phyloP scores from a whole-genome alignment of 2,329 filamentous ascomycete species.

The Stemphylium beticola region DNA sequence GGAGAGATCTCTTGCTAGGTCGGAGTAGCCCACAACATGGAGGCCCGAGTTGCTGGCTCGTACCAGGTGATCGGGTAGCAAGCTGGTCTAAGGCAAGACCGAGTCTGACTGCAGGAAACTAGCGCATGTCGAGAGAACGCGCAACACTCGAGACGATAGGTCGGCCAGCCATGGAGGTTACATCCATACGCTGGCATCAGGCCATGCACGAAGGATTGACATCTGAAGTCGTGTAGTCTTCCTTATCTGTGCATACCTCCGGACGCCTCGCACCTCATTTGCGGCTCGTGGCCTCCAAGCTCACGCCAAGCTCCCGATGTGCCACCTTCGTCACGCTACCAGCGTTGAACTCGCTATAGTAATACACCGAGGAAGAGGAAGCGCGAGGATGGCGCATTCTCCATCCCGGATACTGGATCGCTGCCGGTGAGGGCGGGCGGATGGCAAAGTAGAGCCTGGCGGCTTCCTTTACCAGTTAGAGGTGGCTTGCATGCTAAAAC shows the following conservation, averaged over 20 bases:
- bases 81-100: not conserved
- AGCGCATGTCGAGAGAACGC: not conserved
- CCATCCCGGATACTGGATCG: not conserved
- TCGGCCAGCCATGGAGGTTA: not conserved
- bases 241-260: not conserved
- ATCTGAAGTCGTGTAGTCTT: not conserved
- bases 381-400: not conserved
- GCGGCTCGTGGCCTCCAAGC: not conserved
- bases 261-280: not conserved
- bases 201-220: not conserved
- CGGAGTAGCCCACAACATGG: not conserved
- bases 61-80: not conserved
- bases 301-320: not conserved
- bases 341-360: not conserved
- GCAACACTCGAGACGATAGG: not conserved
- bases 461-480: not conserved
- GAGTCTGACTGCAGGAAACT: not conserved
- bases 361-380: not conserved
- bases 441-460: not conserved
- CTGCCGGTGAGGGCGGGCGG: not conserved
- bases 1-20: not conserved
- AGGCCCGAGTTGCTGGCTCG: constrained; percentile 1
- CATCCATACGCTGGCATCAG: not conserved
- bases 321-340: not conserved
- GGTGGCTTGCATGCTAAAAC: not conserved